These are phyloP conservation scores for Rubia tinctorum DNA, from an alignment of 305 asterid genomes.

Conservation along the genomic window DNA sequence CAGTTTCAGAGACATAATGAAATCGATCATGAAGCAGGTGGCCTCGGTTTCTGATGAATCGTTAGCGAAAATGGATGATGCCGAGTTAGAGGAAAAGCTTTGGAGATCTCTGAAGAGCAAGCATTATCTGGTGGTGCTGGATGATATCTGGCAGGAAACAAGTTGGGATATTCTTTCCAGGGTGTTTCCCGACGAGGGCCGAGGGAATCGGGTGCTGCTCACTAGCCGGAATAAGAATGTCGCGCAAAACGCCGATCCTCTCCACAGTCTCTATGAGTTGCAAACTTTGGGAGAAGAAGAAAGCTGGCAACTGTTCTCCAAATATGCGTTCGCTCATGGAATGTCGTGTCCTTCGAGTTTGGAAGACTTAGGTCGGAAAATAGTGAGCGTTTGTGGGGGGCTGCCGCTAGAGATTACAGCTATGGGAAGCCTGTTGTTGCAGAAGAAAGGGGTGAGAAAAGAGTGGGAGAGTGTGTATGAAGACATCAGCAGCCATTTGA, in stretches of 20 bases:
- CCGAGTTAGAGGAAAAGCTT: background rate
- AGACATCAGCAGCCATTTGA: conserved; percentile 1
- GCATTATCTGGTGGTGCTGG: conserved; percentile 25
- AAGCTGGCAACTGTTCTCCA: conserved; percentile 25
- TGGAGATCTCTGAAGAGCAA: conserved; percentile 3
- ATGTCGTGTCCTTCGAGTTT: conserved; percentile 14
- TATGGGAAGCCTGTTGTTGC: conserved; percentile 18
- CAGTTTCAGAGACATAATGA: background rate
- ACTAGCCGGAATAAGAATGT: conserved; percentile 18
- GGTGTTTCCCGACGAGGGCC: conserved; percentile 22
- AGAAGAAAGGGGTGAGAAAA: background rate
- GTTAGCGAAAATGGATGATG: background rate
- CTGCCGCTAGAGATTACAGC: conserved; percentile 28
- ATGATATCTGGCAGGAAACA: conserved; percentile 24
- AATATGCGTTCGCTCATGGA: conserved; percentile 2
- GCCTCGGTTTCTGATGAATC: background rate
- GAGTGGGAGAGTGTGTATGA: conserved; percentile 20
- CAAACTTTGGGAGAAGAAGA: background rate
- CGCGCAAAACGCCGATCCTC: background rate
- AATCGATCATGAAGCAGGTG: conserved; percentile 9
- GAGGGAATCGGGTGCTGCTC: conserved; percentile 22
- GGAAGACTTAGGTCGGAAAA: conserved; percentile 21
- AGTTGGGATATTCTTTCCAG: conserved; percentile 15
- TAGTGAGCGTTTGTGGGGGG: conserved; percentile 24
- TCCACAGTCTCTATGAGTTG: conserved; percentile 12